Conservation (phyloP, 2,329 filamentous ascomycete species). For the Colletotrichum sp. region DNA sequence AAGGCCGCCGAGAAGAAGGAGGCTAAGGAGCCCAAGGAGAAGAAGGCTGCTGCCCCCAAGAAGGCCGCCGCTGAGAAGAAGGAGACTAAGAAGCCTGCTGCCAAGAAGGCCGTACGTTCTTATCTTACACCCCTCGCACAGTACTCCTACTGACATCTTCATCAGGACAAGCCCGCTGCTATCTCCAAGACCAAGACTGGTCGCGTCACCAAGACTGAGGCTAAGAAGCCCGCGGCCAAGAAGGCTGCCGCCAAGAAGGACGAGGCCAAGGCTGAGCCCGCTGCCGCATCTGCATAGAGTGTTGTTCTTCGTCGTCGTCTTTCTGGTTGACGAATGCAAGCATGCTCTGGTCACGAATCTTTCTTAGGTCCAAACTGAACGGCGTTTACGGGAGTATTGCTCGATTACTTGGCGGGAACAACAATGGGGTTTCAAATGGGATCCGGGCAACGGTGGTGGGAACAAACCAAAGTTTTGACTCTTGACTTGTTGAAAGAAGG, state of each 20-base stretch:
- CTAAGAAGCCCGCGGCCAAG: slow-evolving; percentile 51
- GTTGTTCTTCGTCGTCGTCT: background rate
- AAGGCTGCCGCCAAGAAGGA: slow-evolving; percentile 48
- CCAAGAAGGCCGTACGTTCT: slow-evolving; percentile 32
- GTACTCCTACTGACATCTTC: slow-evolving; percentile 22
- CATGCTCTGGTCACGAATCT: slow-evolving; percentile 18
- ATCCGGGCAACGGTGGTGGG: slow-evolving; percentile 3
- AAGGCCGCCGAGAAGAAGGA: slow-evolving; percentile 32
- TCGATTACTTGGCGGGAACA: slow-evolving; percentile 9
- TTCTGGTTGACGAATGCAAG: background rate
- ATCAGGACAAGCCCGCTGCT: slow-evolving; percentile 72
- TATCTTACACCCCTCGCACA: slow-evolving; percentile 36
- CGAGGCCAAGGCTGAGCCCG: slow-evolving; percentile 14
- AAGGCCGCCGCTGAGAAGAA: slow-evolving; percentile 39
- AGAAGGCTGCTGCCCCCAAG: slow-evolving; percentile 52
- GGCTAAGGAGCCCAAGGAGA: slow-evolving; percentile 48
- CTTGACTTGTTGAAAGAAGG: background rate
- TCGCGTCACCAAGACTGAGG: slow-evolving; percentile 76
- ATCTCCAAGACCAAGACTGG: slow-evolving; percentile 86
- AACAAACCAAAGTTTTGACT: background rate
- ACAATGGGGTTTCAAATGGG: background rate
- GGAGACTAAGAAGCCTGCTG: slow-evolving; percentile 36
- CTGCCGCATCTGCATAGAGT: slow-evolving; percentile 16
- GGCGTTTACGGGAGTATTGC: slow-evolving; percentile 18
- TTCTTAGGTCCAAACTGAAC: slow-evolving; percentile 7